These are phyloP conservation scores for Colletotrichum gigasporum DNA, from an alignment of 2,329 filamentous ascomycete species.

Conservation along the genomic window DNA sequence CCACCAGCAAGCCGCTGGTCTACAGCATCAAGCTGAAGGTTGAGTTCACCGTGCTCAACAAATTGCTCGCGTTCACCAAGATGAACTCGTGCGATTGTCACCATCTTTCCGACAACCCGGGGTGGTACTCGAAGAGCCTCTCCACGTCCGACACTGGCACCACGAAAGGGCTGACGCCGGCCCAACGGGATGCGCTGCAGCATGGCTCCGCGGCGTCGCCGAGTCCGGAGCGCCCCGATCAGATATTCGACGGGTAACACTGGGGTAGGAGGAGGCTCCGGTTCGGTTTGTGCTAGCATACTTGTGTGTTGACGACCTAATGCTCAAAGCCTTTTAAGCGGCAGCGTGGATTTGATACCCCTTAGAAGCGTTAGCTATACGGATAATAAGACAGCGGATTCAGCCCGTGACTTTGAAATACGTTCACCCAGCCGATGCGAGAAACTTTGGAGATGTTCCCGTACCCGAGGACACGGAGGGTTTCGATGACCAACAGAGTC, in stretches of 20 bases:
- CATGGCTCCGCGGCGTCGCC: neutral
- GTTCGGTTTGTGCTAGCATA: neutral
- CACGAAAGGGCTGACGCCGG: neutral
- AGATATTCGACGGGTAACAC: slow-evolving; percentile 14
- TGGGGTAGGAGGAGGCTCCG: neutral
- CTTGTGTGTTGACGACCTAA: neutral
- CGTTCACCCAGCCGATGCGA: no score
- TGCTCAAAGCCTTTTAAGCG: neutral
- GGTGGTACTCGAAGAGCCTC: neutral
- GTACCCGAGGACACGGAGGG: no score
- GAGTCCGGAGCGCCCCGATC: slow-evolving; percentile 1
- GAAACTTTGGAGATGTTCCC: no score
- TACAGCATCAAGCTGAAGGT: slow-evolving; percentile 44
- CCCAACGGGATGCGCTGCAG: neutral
- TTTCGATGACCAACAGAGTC: neutral
- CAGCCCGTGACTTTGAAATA: no score
- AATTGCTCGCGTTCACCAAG: slow-evolving; percentile 16
- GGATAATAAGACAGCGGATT: no score
- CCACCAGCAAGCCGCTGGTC: slow-evolving; percentile 29
- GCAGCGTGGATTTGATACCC: neutral
- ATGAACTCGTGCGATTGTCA: slow-evolving; percentile 26
- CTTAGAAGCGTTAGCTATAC: neutral
- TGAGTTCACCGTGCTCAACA: slow-evolving; percentile 59
- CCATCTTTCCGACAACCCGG: neutral
- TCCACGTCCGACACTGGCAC: slow-evolving; percentile 1